Conservation (phyloP, 2,329 filamentous ascomycete genomes). For the Calonectria crousiana region DNA sequence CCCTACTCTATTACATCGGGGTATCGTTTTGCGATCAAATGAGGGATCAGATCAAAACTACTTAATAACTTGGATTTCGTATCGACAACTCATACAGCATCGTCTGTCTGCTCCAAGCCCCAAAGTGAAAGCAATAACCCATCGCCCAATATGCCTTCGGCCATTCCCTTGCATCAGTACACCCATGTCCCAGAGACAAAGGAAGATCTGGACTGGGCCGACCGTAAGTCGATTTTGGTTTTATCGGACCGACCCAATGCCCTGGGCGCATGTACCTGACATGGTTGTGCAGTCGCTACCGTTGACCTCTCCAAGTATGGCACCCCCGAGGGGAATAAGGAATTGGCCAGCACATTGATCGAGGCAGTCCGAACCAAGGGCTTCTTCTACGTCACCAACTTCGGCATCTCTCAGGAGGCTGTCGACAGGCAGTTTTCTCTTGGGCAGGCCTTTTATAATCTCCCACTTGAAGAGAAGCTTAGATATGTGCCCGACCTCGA, state of each 20-base stretch:
- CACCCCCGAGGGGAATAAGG: conserved; percentile 45
- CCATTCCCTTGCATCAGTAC: conserved; percentile 48
- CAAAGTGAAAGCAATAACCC: not conserved
- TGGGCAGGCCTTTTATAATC: conserved; percentile 63
- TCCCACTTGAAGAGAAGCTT: conserved; percentile 71
- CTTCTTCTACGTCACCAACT: conserved; percentile 63
- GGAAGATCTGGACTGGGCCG: conserved; percentile 53
- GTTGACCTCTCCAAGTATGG: conserved; percentile 52
- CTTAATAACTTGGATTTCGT: conserved; percentile 1
- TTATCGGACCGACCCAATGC: not conserved
- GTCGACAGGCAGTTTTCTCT: conserved; percentile 71
- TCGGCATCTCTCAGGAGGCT: conserved; percentile 68
- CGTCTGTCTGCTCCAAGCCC: not conserved
- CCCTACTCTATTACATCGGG: not conserved
- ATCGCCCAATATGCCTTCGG: conserved; percentile 47
- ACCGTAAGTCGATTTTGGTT: conserved; percentile 40
- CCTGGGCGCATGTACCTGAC: not conserved
- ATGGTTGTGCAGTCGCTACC: conserved; percentile 42
- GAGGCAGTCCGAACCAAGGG: conserved; percentile 52
- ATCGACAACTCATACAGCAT: not conserved
- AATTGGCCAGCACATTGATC: conserved; percentile 46
- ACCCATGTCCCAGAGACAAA: conserved; percentile 52
- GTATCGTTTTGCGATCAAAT: not conserved
- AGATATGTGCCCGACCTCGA: conserved; percentile 63
- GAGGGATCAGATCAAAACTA: not conserved